Conservation (phyloP, 345 rosid genomes). For the Orychophragmus violaceus region DNA sequence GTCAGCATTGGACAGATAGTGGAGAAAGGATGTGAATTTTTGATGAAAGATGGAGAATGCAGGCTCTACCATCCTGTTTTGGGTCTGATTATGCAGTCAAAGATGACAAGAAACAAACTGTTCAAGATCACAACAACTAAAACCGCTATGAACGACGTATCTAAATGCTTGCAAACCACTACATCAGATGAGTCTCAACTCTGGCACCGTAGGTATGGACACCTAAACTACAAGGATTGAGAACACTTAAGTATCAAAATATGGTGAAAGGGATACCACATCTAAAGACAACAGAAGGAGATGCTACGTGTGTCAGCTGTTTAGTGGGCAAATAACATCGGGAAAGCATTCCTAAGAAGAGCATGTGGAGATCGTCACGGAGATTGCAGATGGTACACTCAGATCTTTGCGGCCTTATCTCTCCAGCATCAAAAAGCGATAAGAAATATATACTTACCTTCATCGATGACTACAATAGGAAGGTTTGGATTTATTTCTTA, state of each 20-base stretch:
- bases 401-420: too few relatives aligned
- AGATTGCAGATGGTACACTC: not conserved
- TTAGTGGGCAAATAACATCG: not conserved
- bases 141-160: rapidly evolving
- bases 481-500: not conserved
- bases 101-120: too few relatives aligned
- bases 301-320: too few relatives aligned
- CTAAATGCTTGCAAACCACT: not conserved
- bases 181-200: not conserved
- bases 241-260: not conserved
- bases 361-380: not conserved
- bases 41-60: not conserved
- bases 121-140: not conserved
- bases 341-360: not conserved
- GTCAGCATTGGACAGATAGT: not conserved
- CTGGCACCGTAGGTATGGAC: too few relatives aligned
- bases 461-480: not conserved
- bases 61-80: not conserved
- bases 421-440: not conserved
- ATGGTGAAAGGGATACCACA: not conserved
- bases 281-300: not conserved
- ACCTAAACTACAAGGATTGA: not conserved
- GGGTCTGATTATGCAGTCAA: not conserved
- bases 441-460: not conserved
- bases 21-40: not conserved